Evolutionary conservation across 2,329 filamentous ascomycete species (phyloP).

Genomic region (Diaporthe batatas): DNA sequence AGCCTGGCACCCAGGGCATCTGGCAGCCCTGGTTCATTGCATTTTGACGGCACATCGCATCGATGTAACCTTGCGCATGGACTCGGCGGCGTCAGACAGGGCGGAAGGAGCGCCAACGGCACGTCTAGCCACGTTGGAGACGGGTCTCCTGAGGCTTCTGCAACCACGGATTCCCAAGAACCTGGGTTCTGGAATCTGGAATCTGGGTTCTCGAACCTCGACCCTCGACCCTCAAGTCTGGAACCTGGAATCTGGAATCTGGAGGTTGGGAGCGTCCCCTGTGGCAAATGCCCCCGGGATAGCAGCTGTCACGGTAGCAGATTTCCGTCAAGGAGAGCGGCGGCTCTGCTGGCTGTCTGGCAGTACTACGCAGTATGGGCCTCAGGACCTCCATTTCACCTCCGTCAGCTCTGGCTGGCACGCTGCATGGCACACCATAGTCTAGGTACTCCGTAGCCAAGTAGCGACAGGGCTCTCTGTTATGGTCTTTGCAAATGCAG

Average conservation of each 20-base stretch:
- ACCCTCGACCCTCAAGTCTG: background rate
- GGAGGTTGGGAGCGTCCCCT: background rate
- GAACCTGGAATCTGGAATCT: background rate
- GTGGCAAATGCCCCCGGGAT: constrained; percentile 12
- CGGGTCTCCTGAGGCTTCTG: constrained; percentile 5
- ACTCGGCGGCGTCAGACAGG: background rate
- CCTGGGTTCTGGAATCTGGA: constrained; percentile 26
- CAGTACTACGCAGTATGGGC: no score
- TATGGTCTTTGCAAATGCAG: background rate
- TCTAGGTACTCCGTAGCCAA: no score
- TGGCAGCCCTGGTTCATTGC: background rate
- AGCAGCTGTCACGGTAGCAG: constrained; percentile 7
- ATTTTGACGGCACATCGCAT: constrained; percentile 7
- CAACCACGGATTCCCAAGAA: constrained; percentile 7
- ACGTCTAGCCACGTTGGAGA: background rate
- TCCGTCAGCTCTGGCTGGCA: background rate
- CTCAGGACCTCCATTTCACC: background rate
- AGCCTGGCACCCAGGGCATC: no score
- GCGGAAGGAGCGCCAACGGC: constrained; percentile 2
- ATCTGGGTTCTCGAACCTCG: background rate
- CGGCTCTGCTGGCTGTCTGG: background rate
- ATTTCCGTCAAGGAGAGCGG: background rate
- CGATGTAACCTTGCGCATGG: constrained; percentile 18
- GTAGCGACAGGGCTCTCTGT: background rate
- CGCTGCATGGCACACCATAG: background rate